phyloP scores from a whole-genome alignment of 2,329 filamentous ascomycete species.

The Davidsoniella virescens region DNA sequence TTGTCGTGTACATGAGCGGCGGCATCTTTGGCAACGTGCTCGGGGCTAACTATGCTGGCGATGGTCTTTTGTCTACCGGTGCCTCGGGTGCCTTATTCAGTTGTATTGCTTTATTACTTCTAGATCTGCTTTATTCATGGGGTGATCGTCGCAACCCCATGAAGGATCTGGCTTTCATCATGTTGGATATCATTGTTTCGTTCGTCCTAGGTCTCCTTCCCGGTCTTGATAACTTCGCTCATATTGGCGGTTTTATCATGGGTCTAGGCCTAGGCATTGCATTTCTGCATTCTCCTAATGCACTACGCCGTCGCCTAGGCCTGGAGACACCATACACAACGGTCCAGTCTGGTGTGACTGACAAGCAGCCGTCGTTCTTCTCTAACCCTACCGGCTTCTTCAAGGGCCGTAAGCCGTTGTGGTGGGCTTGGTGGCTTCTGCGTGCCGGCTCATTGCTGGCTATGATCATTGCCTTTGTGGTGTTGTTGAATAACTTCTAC shows the following conservation, averaged over 20 bases:
- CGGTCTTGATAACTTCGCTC: slow-evolving; percentile 89
- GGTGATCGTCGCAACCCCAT: slow-evolving; percentile 56
- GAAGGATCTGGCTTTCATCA: slow-evolving; percentile 74
- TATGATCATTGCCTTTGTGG: slow-evolving; percentile 71
- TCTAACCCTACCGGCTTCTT: slow-evolving; percentile 64
- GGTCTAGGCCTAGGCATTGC: slow-evolving; percentile 75
- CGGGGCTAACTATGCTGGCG: slow-evolving; percentile 80
- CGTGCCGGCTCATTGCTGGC: slow-evolving; percentile 61
- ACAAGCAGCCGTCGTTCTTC: slow-evolving; percentile 38
- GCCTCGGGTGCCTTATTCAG: slow-evolving; percentile 86
- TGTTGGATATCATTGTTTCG: slow-evolving; percentile 72
- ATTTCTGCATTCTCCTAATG: slow-evolving; percentile 73
- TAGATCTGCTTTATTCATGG: slow-evolving; percentile 93
- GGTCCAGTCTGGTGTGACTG: slow-evolving; percentile 36
- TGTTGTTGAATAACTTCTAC: slow-evolving; percentile 87
- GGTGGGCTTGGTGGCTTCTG: slow-evolving; percentile 96
- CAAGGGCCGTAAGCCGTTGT: slow-evolving; percentile 77
- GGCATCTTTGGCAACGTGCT: slow-evolving; percentile 95
- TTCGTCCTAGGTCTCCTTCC: slow-evolving; percentile 87
- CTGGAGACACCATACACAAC: slow-evolving; percentile 55
- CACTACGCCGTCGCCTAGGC: slow-evolving; percentile 58
- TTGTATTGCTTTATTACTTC: slow-evolving; percentile 69
- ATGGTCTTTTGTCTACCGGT: slow-evolving; percentile 67
- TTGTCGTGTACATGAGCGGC: slow-evolving; percentile 73
- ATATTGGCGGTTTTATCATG: slow-evolving; percentile 92